Base-by-base conservation (phyloP, 2,329 filamentous ascomycete species). In the Fonsecaea multimorphosa region DNA sequence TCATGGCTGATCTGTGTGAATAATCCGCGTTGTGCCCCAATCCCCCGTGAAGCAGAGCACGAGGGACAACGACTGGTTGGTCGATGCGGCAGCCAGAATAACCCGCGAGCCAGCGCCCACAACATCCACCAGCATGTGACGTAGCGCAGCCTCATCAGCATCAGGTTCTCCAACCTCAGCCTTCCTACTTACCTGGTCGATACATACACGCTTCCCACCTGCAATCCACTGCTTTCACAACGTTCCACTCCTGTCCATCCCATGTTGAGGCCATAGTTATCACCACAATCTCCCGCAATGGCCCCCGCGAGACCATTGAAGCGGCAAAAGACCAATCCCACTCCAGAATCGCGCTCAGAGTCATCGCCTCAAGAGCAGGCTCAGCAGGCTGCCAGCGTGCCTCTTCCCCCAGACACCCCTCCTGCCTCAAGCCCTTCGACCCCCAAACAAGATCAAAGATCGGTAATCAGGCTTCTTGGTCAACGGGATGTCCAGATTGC, bases 261-360 rank as follows among this genome's bases (percentile, higher is more conserved):
- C n/a, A 60, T 52, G 14, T 16, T 60, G 29, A 14, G 16, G 24
- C 11, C n/a, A 8, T 40, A 38, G 16, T 24, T 24, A 24, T 2
- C 44, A 49, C 11, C 14, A 52, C 8, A 58, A n/a, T 6, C n/a
- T 22, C 12, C 12, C 22, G 34, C n/a, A 34, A 72, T 72, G 71
- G 71, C 68, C 52, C 71, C 70, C 38, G 34, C 65, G 52, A 64
- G 70, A 57, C 66, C 68, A 46, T 62, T 68, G 49, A 72, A 72
- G 61, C 68, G 71, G 36, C 71, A 72, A 61, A 72, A 71, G 61
- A 68, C 67, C 19, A 71, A 70, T 22, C 68, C 69, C 14, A 51
- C 60, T n/a, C 56, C 63, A 24, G 56, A 64, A n/a, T 38, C 44
- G n/a, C 31, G 31, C 24, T 52, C 62, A 19, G 49, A 61, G 49